Conservation (phyloP, 2,329 filamentous ascomycete species). For the Phialophora chinensis region DNA sequence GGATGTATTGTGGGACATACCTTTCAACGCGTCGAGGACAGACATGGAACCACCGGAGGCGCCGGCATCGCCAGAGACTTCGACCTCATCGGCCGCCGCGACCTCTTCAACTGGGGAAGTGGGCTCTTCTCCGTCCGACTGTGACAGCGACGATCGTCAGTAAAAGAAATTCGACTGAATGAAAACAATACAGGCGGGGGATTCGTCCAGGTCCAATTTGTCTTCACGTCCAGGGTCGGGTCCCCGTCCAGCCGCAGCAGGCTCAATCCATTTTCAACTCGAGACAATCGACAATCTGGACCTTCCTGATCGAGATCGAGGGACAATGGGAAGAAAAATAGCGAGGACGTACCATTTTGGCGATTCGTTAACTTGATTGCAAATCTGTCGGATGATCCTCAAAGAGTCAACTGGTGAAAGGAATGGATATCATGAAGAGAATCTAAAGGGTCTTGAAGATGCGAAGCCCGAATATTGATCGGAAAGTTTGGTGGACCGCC, state of each 20-base stretch:
- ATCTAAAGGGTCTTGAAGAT: neutral
- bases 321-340: neutral
- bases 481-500: constrained; percentile 11
- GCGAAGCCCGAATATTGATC: constrained; percentile 3
- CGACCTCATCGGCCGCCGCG: constrained; percentile 83
- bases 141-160: constrained; percentile 16
- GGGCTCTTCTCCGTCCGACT: constrained; percentile 99
- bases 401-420: constrained; percentile 51
- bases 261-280: neutral
- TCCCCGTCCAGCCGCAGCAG: neutral
- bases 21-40: constrained; percentile 97
- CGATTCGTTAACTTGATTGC: constrained; percentile 41
- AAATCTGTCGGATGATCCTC: constrained; percentile 59
- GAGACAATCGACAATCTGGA: neutral
- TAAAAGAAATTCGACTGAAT: neutral
- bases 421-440: constrained; percentile 33
- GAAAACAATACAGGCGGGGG: neutral
- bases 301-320: neutral
- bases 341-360: constrained; percentile 54
- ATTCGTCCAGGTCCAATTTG: neutral
- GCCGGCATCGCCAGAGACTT: constrained; percentile 88
- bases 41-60: constrained; percentile 83
- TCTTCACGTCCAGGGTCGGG: neutral
- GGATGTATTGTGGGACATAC: constrained; percentile 22
- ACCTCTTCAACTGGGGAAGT: constrained; percentile 66